These are phyloP conservation scores for Nigrograna mackinnonii DNA, from an alignment of 2,329 filamentous ascomycete species.

Conservation along the genomic window DNA sequence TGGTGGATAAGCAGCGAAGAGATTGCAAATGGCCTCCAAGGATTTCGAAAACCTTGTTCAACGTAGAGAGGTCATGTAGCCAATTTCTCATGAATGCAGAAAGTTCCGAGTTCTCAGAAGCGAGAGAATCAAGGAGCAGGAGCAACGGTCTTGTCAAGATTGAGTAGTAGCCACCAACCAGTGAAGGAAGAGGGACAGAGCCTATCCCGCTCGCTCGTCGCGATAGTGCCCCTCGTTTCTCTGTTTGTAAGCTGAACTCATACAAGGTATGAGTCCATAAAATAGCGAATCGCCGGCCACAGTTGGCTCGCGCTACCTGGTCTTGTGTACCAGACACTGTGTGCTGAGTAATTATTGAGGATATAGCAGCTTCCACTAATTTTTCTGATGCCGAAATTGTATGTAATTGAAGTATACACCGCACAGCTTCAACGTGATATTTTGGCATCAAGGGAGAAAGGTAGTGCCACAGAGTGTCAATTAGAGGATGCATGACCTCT, in stretches of 20 bases:
- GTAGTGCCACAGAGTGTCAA: conserved; percentile 76
- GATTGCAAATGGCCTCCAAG: conserved; percentile 33
- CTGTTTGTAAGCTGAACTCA: conserved; percentile 38
- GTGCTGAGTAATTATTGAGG: conserved; percentile 61
- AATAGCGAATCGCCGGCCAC: conserved; percentile 71
- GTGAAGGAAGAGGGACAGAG: conserved; percentile 25
- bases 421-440: conserved; percentile 91
- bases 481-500: conserved; percentile 68
- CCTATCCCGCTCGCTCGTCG: conserved; percentile 33
- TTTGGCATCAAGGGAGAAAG: conserved; percentile 83
- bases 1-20: conserved; percentile 27
- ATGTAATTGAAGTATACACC: conserved; percentile 85
- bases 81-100: conserved; percentile 80
- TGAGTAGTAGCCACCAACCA: conserved; percentile 64
- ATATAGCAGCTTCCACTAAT: conserved; percentile 79
- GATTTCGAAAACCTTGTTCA: conserved; percentile 52
- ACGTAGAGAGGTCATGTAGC: conserved; percentile 67
- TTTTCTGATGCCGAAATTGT: conserved; percentile 69
- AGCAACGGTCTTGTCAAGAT: conserved; percentile 83
- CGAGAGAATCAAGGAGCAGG: conserved; percentile 76
- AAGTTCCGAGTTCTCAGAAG: conserved; percentile 72
- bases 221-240: conserved; percentile 31
- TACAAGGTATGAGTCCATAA: conserved; percentile 77
- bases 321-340: conserved; percentile 2
- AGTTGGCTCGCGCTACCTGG: conserved; percentile 47